phyloP scores from a whole-genome alignment of 345 rosid genomes.

The Mercurialis annua region DNA sequence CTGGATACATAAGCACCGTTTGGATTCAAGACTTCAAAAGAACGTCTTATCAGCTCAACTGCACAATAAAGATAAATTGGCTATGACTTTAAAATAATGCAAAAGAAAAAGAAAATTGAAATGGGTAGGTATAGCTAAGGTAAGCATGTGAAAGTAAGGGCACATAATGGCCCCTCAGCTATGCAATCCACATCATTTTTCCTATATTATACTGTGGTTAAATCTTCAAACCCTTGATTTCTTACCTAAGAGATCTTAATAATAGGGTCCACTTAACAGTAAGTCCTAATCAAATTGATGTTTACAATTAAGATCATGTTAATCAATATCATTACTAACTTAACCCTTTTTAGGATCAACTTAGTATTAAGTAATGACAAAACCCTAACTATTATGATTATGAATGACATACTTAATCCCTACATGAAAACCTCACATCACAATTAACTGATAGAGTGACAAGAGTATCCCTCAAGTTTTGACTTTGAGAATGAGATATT shows the following conservation, averaged over 20 bases:
- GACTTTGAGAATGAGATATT: conserved; percentile 11
- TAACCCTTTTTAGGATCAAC: conserved; percentile 49
- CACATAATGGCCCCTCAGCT: conserved; percentile 36
- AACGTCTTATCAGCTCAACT: too few species aligned
- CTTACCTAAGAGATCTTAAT: conserved; percentile 49
- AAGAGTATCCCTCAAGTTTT: conserved; percentile 11
- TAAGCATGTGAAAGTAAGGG: conserved; percentile 22
- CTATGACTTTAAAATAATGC: neutral
- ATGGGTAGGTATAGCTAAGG: conserved; percentile 29
- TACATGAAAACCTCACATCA: conserved; percentile 26
- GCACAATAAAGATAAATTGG: too few species aligned
- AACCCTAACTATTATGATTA: conserved; percentile 33
- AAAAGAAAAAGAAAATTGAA: conserved; percentile 8
- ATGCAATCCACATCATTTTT: conserved; percentile 50
- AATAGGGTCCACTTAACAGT: conserved; percentile 32
- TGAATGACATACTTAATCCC: conserved; percentile 50
- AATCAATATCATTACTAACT: conserved; percentile 42
- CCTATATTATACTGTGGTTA: conserved; percentile 26
- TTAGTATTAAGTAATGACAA: conserved; percentile 43
- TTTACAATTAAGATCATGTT: conserved; percentile 37
- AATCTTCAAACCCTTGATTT: conserved; percentile 48
- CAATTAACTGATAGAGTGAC: conserved; percentile 24
- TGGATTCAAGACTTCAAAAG: too few species aligned
- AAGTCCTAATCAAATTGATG: conserved; percentile 62
- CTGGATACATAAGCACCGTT: too few species aligned